Percentiles rank a stretch among this genome's conserved stretches.
These are phyloP conservation scores for Naematelia aurantialba DNA, from an alignment of 768 basidiomycete genomes.

Conservation along the genomic window DNA sequence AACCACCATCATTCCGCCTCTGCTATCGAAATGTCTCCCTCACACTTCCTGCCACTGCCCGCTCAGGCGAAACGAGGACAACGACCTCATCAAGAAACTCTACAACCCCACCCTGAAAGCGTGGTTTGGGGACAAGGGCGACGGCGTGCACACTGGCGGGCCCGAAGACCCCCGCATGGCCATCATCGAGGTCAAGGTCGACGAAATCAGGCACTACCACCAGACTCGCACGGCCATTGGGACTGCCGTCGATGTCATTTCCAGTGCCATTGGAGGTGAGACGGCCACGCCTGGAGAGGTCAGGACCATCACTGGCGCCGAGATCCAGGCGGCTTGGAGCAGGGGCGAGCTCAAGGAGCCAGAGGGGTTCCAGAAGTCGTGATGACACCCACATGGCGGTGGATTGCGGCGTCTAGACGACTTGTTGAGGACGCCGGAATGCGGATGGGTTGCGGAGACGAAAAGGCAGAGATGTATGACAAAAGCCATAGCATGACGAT, in stretches of 20 bases:
- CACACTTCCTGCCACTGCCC: neutral
- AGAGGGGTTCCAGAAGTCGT: constrained; percentile 7
- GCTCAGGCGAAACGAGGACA: constrained; percentile 53
- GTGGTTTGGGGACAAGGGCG: constrained; percentile 83
- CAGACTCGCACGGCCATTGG: constrained; percentile 61
- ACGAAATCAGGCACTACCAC: constrained; percentile 71
- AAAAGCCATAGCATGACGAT: neutral
- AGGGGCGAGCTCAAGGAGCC: constrained; percentile 38
- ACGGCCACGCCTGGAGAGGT: constrained; percentile 70
- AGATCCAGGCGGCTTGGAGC: constrained; percentile 55
- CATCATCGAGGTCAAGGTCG: constrained; percentile 70
- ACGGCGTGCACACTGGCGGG: constrained; percentile 79
- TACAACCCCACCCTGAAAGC: constrained; percentile 53
- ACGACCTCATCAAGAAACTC: constrained; percentile 43
- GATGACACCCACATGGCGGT: neutral
- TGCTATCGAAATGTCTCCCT: constrained; percentile 3
- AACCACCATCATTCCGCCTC: neutral
- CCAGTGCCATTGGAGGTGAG: constrained; percentile 62
- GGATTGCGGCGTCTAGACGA: neutral
- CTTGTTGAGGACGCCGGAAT: neutral
- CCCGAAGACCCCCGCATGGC: constrained; percentile 72
- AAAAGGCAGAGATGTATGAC: neutral
- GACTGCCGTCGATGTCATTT: constrained; percentile 61
- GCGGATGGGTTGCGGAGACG: neutral
- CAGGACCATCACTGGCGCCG: constrained; percentile 66